These are phyloP conservation scores for Rosa chinensis DNA, from an alignment of 306 rosid species.

Conservation along the genomic window DNA sequence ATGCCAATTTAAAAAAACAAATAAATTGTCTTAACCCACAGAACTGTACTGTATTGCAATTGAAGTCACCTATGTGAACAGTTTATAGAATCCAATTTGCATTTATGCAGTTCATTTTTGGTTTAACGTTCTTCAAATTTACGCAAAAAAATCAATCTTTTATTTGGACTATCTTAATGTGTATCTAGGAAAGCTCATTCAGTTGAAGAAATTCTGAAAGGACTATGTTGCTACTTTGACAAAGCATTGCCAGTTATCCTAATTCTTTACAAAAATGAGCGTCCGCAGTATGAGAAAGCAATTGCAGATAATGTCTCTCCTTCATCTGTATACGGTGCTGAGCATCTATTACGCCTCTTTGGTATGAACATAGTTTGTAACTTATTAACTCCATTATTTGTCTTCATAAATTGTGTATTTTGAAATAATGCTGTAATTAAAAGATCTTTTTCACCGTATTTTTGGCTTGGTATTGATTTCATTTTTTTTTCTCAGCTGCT, in stretches of 20 bases:
- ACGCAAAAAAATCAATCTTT: neutral
- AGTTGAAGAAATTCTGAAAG: constrained; percentile 62
- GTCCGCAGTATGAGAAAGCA: constrained; percentile 64
- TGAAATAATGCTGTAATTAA: neutral
- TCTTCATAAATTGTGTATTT: neutral
- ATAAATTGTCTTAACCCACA: too few relatives aligned
- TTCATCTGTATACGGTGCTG: constrained; percentile 82
- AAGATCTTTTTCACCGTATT: neutral
- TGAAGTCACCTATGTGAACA: too few relatives aligned
- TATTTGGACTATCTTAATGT: neutral
- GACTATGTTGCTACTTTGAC: constrained; percentile 73
- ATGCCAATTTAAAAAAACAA: too few relatives aligned
- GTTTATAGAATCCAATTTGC: neutral
- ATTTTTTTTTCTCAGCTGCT: neutral
- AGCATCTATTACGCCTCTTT: constrained; percentile 85
- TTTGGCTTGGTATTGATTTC: neutral
- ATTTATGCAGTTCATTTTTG: neutral
- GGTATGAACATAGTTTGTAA: constrained; percentile 47
- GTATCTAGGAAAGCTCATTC: constrained; percentile 57
- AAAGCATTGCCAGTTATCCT: constrained; percentile 74
- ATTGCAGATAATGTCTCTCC: constrained; percentile 49
- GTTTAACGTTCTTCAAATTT: neutral
- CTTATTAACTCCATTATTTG: neutral
- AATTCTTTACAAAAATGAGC: constrained; percentile 74
- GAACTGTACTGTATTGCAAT: too few relatives aligned